phyloP scores from a whole-genome alignment of 2,329 filamentous ascomycete genomes.

The Exophiala phaeomuriformis region DNA sequence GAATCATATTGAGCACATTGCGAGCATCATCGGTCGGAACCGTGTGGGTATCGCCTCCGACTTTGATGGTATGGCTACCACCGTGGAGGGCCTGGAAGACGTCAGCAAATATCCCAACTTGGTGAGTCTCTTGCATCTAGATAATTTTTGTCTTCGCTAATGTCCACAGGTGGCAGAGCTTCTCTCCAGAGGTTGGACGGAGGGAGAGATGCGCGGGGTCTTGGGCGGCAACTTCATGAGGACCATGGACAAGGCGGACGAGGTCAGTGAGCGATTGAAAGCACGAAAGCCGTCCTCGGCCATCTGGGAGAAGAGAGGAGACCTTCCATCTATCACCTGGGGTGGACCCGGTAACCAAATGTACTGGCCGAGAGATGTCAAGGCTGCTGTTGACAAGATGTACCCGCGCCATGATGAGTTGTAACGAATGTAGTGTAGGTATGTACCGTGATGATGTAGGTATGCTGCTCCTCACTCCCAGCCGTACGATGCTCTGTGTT shows the following conservation, averaged over 20 bases:
- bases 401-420: conserved; percentile 14
- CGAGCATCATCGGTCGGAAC: conserved; percentile 71
- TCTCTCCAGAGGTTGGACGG: conserved; percentile 62
- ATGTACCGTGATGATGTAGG: no score
- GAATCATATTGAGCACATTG: conserved; percentile 74
- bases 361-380: conserved; percentile 13
- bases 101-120: conserved; percentile 74
- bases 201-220: conserved; percentile 65
- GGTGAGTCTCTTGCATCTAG: not conserved
- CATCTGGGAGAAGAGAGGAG: conserved; percentile 16
- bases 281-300: conserved; percentile 5
- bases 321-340: conserved; percentile 15
- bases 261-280: conserved; percentile 37
- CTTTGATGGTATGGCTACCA: conserved; percentile 60
- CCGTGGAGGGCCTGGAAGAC: conserved; percentile 70
- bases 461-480: no score
- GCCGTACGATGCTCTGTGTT: no score
- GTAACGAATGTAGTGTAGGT: not conserved
- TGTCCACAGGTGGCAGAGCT: conserved; percentile 53
- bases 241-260: conserved; percentile 74
- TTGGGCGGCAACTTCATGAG: conserved; percentile 72
- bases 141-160: no score
- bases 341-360: conserved; percentile 6
- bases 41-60: conserved; percentile 87
- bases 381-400: conserved; percentile 11